Conservation (phyloP, 176 grass and related monocot genomes). For the Zizania latifolia region DNA sequence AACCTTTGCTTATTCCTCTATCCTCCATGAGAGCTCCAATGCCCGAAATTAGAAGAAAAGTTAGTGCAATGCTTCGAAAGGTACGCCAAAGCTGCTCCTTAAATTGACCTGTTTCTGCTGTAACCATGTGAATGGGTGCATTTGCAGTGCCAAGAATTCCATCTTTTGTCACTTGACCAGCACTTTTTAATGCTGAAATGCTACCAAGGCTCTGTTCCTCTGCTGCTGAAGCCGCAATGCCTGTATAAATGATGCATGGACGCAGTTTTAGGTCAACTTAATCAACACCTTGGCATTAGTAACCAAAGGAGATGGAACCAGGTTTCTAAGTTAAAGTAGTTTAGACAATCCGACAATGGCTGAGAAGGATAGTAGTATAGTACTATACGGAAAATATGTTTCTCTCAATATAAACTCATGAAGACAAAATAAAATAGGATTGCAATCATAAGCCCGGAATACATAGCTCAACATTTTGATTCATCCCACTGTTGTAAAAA, state of each 20-base stretch:
- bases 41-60: constrained; percentile 97
- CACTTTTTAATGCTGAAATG: constrained; percentile 52
- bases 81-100: constrained; percentile 96
- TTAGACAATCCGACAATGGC: background rate
- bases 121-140: constrained; percentile 97
- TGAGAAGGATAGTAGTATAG: background rate
- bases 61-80: constrained; percentile 81
- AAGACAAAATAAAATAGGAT: background rate
- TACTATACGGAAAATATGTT: background rate
- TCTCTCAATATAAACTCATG: background rate
- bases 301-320: background rate
- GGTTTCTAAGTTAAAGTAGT: background rate
- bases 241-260: constrained; percentile 38
- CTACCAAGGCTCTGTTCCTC: constrained; percentile 54
- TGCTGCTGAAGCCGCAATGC: constrained; percentile 44
- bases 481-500: constrained; percentile 7
- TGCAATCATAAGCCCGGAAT: background rate
- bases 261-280: background rate
- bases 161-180: constrained; percentile 62
- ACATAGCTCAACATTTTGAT: background rate
- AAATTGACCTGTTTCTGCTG: constrained; percentile 93
- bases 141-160: constrained; percentile 79
- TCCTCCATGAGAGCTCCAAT: constrained; percentile 95
- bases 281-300: background rate
- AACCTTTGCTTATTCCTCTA: constrained; percentile 98